phyloP scores from a whole-genome alignment of 164 flowering plant species.

The Chloranthus sessilifolius region DNA sequence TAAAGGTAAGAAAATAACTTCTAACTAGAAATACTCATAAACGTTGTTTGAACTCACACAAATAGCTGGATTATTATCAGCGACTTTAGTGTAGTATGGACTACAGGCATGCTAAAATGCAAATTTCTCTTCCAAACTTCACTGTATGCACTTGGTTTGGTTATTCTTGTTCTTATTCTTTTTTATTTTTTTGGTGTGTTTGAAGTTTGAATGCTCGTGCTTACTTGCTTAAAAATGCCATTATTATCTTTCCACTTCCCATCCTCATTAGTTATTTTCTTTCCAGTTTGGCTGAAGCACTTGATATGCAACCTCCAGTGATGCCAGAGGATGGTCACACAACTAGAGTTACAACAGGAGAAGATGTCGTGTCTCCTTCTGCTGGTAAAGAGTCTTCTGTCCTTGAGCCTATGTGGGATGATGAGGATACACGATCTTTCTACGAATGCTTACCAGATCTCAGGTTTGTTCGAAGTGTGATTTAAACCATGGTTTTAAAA shows the following conservation, averaged over 20 bases:
- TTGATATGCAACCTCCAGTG: conserved; percentile 94
- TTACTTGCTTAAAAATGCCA: neutral
- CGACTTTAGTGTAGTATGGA: no score
- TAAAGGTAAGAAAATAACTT: no score
- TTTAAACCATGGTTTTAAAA: no score
- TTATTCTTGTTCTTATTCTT: no score
- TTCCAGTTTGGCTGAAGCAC: conserved; percentile 90
- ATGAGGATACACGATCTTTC: conserved; percentile 91
- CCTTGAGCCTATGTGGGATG: conserved; percentile 91
- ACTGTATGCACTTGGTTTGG: no score
- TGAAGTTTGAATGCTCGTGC: conserved; percentile 2
- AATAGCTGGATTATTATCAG: no score
- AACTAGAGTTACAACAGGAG: conserved; percentile 82
- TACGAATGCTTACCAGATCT: conserved; percentile 97
- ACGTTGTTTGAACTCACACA: no score
- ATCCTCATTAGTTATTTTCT: conserved; percentile 4
- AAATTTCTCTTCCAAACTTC: no score
- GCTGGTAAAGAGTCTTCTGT: conserved; percentile 67
- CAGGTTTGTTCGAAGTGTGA: conserved; percentile 64
- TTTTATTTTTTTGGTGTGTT: neutral
- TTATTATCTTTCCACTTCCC: neutral
- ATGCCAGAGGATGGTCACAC: conserved; percentile 98
- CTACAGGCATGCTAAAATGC: no score
- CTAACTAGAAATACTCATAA: no score
- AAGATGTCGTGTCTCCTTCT: conserved; percentile 66